A percentile compares a stretch with the other conserved stretches of the same genome.
Conservation (phyloP, 768 basidiomycete genomes). For the Suillus sp. region DNA sequence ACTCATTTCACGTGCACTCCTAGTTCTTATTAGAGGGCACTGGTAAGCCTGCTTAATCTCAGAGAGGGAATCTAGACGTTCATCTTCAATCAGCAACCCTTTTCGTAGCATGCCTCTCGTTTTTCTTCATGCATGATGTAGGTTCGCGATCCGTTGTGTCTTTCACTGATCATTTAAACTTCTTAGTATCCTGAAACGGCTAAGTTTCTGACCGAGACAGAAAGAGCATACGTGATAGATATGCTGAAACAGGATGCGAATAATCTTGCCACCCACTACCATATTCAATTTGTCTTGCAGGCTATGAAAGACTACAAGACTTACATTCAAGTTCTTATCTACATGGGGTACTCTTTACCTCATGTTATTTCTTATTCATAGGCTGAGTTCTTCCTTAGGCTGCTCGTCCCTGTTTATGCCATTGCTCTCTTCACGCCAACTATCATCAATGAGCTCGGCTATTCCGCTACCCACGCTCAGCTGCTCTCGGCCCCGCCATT, state of each 20-base stretch:
- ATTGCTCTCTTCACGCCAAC: conserved; percentile 55
- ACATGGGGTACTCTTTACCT: conserved; percentile 39
- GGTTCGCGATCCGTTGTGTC: conserved; percentile 15
- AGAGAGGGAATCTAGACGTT: background rate
- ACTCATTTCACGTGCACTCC: conserved; percentile 14
- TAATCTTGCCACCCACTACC: conserved; percentile 47
- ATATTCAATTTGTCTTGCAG: conserved; percentile 49
- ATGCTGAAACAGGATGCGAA: conserved; percentile 48
- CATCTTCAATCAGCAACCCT: conserved; percentile 23
- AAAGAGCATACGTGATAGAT: conserved; percentile 41
- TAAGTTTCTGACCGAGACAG: conserved; percentile 49
- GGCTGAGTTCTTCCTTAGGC: conserved; percentile 24
- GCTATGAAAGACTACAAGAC: conserved; percentile 50
- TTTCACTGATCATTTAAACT: background rate
- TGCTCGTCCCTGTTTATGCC: conserved; percentile 49
- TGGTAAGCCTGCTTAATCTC: conserved; percentile 16
- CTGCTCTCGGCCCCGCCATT: conserved; percentile 53
- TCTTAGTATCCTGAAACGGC: conserved; percentile 59
- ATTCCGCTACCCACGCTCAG: conserved; percentile 51
- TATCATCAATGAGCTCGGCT: conserved; percentile 53
- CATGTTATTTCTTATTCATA: conserved; percentile 7
- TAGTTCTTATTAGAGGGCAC: conserved; percentile 37
- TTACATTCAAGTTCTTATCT: conserved; percentile 37
- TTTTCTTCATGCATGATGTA: conserved; percentile 58
- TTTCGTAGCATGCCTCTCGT: conserved; percentile 28